A percentile compares a stretch with the other conserved stretches of the same genome.
Conservation (phyloP, 148 eudicot genomes). For the Rhododendron kiyosumense region DNA sequence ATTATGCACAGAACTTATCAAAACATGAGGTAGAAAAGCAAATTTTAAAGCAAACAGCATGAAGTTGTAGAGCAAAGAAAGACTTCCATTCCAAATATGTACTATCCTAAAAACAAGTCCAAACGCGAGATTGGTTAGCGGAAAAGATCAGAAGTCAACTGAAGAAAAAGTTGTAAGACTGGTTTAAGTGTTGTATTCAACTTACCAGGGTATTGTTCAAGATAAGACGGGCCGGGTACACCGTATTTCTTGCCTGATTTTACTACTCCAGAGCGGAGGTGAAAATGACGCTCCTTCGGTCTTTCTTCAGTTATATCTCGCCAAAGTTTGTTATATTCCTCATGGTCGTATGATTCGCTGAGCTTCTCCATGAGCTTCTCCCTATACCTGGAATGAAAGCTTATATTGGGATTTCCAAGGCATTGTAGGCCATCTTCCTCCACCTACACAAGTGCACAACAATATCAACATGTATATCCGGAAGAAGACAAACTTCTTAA, state of each 20-base stretch:
- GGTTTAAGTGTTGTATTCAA: neutral
- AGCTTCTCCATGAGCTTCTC: slow-evolving; percentile 18
- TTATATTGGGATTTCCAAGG: neutral
- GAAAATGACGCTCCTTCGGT: slow-evolving; percentile 18
- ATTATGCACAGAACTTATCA: neutral
- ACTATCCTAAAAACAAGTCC: neutral
- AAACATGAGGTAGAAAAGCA: neutral
- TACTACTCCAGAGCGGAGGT: slow-evolving; percentile 26
- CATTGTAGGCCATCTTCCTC: slow-evolving; percentile 9
- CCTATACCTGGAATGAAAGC: slow-evolving; percentile 9
- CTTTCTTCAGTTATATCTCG: slow-evolving; percentile 4
- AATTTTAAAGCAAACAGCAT: neutral
- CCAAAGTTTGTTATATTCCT: slow-evolving; percentile 32
- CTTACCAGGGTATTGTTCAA: slow-evolving; percentile 33
- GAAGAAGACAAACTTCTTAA: neutral
- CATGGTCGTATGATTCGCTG: slow-evolving; percentile 15
- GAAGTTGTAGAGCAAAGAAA: neutral
- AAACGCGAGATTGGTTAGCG: neutral
- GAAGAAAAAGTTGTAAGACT: neutral
- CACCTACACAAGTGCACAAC: neutral
- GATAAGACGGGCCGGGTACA: slow-evolving; percentile 25
- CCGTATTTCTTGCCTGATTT: neutral
- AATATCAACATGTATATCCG: neutral
- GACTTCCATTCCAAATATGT: neutral
- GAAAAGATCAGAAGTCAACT: neutral